Percentiles rank a stretch among this genome's conserved stretches.
These are phyloP conservation scores for Colletotrichum theobromicola DNA, from an alignment of 2,329 filamentous ascomycete genomes.

Conservation along the genomic window DNA sequence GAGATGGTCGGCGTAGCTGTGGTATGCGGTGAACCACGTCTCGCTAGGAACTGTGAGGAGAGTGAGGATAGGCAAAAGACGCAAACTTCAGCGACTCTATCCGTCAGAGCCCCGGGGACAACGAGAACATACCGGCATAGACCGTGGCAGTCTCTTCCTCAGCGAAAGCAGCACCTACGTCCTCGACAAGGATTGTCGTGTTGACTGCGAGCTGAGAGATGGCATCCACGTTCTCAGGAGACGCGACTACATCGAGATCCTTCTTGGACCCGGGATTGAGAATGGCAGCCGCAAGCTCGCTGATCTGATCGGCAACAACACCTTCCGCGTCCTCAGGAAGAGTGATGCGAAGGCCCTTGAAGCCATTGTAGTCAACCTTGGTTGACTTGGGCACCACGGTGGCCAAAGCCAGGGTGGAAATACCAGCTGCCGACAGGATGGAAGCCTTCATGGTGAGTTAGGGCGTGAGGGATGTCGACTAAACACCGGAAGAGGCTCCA, in stretches of 20 bases:
- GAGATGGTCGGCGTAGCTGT: conserved; percentile 55
- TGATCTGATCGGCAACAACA: conserved; percentile 7
- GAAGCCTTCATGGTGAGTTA: conserved; percentile 8
- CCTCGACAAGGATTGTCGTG: conserved; percentile 31
- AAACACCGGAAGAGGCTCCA: accelerated
- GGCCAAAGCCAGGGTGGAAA: neutral
- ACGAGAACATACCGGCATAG: conserved; percentile 12
- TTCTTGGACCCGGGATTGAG: neutral
- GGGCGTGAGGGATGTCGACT: no score
- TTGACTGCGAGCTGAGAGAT: conserved; percentile 35
- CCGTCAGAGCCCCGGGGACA: accelerated
- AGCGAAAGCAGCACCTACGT: conserved; percentile 33
- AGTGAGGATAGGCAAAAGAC: neutral
- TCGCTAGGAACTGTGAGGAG: conserved; percentile 5
- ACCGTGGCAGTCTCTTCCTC: conserved; percentile 27
- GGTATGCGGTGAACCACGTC: conserved; percentile 59
- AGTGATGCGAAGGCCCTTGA: conserved; percentile 17
- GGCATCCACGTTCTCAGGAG: conserved; percentile 30
- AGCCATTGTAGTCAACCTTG: conserved; percentile 19
- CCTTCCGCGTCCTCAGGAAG: neutral
- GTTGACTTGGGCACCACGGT: neutral
- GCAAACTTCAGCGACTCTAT: accelerated
- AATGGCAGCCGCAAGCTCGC: neutral
- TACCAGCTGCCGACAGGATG: neutral
- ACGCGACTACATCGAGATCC: conserved; percentile 34